Percentiles rank a stretch among this genome's conserved stretches.
phyloP scores from a whole-genome alignment of 345 rosid species.

The Anacardium occidentale region DNA sequence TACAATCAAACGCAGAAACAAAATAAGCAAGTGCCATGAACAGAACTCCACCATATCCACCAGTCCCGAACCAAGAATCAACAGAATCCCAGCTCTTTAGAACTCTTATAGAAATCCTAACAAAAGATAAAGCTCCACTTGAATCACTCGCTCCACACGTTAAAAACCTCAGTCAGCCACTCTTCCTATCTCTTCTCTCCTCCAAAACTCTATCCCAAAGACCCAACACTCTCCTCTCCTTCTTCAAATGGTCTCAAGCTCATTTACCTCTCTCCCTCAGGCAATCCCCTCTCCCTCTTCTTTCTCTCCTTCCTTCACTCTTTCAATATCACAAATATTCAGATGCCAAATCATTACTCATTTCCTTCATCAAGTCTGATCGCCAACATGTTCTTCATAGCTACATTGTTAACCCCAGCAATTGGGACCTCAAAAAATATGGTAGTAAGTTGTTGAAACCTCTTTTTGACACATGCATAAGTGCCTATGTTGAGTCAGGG shows the following conservation, averaged over 20 bases:
- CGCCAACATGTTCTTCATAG: conserved; percentile 43
- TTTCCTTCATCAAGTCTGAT: conserved; percentile 57
- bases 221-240: conserved; percentile 57
- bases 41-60: not conserved
- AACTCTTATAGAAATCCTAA: conserved; percentile 44
- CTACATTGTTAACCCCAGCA: conserved; percentile 22
- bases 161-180: conserved; percentile 48
- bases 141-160: conserved; percentile 50
- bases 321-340: conserved; percentile 50
- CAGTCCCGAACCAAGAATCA: not conserved
- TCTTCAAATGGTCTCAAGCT: conserved; percentile 50
- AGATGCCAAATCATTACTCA: conserved; percentile 64
- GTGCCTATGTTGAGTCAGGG: conserved; percentile 55
- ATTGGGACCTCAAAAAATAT: not conserved
- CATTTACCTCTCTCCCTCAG: conserved; percentile 43
- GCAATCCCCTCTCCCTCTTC: conserved; percentile 51
- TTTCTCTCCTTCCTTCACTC: conserved; percentile 55
- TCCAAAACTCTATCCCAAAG: conserved; percentile 42
- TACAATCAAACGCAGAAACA: not conserved
- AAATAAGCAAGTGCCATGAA: not conserved
- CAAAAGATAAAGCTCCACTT: conserved; percentile 30
- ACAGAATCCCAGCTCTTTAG: conserved; percentile 33
- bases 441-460: conserved; percentile 36
- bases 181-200: conserved; percentile 50
- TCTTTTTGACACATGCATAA: conserved; percentile 60